Base-by-base conservation (phyloP, 2,329 filamentous ascomycete species). In the Ascochyta pisi region DNA sequence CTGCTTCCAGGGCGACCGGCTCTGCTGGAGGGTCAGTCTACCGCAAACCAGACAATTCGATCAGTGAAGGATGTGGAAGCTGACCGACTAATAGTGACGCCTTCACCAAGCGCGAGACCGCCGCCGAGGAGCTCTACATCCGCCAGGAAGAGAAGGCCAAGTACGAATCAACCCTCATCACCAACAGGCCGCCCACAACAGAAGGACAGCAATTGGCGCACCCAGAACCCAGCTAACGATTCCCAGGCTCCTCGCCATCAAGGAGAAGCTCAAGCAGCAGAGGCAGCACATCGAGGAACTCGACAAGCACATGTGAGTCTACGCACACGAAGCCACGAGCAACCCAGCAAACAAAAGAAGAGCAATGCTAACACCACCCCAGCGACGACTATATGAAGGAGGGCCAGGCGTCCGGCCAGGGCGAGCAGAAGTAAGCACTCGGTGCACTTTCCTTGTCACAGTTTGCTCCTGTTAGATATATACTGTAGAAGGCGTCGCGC, bases 31-130 rank as follows among this genome's bases (percentile, higher is more conserved):
- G 69, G 76, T 77, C 61, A 62, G 70, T 59, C 35, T n/a, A 34
- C 16, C 3, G 3, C 29, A 22, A 13, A 12, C 19, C 39, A 37
- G 41, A 34, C 51, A 44, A 50, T 50, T 51, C 42, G 22, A 13
- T 12, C 6, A 22, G 3, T 12, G 9, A 10, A 4, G 37, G 29
- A 19, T 6, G 31, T 1, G 12, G 12, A 37, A 19, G 35, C 63
- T 67, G 51, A 69, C 44, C 4, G 10, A 13, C 7, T 16, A 3
- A 67, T 65, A 96, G 94, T 68, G 94, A 99, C 75, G 87, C 91
- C 54, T 99, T 97, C 86, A 91, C 89, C 81, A 89, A 89, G 81
- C 92, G 95, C 69, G 95, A 99, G 81, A 86, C 89, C 75, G 94
- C 94, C 66, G 84, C 82, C 75, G 95, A 98, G 82, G 89, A 92